A percentile compares a stretch with the other conserved stretches of the same genome.
Conservation (phyloP, 345 rosid species). For the Eucalyptus virginea region DNA sequence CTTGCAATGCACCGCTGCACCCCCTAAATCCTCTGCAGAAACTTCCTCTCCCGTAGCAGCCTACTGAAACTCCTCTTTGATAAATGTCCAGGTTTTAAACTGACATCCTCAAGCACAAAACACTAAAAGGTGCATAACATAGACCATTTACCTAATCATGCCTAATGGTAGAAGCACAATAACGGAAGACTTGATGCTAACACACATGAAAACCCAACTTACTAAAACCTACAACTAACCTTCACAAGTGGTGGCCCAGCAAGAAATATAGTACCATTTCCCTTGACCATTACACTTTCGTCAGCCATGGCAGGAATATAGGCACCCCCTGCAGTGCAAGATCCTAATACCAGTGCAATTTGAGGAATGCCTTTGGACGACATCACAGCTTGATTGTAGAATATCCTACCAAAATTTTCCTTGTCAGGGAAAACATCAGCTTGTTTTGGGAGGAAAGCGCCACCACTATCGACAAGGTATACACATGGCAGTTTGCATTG, state of each 20-base stretch:
- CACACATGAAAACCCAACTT: not conserved
- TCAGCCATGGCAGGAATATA: slow-evolving; percentile 99
- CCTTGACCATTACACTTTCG: slow-evolving; percentile 97
- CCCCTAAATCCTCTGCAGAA: slow-evolving; percentile 93
- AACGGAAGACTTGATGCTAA: not conserved
- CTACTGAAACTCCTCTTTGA: slow-evolving; percentile 39
- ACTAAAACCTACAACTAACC: slow-evolving; percentile 25
- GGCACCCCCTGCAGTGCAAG: slow-evolving; percentile 97
- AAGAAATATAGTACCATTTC: slow-evolving; percentile 90
- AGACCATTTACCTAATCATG: not conserved
- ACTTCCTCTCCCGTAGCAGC: slow-evolving; percentile 98
- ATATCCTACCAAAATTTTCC: slow-evolving; percentile 93
- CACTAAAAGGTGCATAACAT: not conserved
- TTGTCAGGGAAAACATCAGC: slow-evolving; percentile 94
- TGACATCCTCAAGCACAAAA: not conserved
- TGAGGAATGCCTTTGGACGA: slow-evolving; percentile 93
- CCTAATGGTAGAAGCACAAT: not conserved
- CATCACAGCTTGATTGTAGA: slow-evolving; percentile 89
- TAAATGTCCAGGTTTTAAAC: not conserved
- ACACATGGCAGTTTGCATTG: slow-evolving; percentile 77
- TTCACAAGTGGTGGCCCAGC: slow-evolving; percentile 98
- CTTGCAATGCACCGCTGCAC: slow-evolving; percentile 83
- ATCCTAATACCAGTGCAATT: slow-evolving; percentile 86
- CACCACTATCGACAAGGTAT: slow-evolving; percentile 94
- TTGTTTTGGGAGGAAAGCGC: slow-evolving; percentile 95